Base-by-base conservation (phyloP, 2,329 filamentous ascomycete genomes). In the Aphanoascus verrucosus region DNA sequence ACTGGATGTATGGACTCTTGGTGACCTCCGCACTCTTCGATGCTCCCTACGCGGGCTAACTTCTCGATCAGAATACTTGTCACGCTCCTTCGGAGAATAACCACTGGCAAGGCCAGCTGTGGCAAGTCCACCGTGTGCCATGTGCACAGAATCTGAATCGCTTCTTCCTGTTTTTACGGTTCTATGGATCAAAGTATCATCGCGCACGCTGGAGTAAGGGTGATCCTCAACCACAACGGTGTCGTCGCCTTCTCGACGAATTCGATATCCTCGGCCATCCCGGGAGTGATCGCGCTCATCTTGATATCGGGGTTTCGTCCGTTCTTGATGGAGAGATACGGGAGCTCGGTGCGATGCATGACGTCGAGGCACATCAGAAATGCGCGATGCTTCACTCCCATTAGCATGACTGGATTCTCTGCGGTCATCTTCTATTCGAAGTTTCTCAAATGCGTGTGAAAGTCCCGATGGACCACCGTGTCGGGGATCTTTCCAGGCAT, bases 311-410 rank as follows among this genome's bases (percentile, higher is more conserved):
- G 67, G 72, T 40, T 70, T 67, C 43, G 75, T 74, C 9, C 66
- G 64, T 15, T 73, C 72, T 56, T 77, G 77, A 57, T 77, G 74
- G 4, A 77, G 59, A 14, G 72, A 64, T 2, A 74, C 67, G 11
- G 72, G 66, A 34, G 70, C 67, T 54, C 70, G 70, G 43, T 72
- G 73, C 31, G 69, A 70, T 9, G 72, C 63, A 40, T 55, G 65
- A 55, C 57, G 69, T 48, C 57, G 67, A 41, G 56, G 62, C 50
- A 64, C 59, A 15, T 69, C 64, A 14, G 73, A 68, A 9, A 74
- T 67, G 53, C 73, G 34, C 64, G 59, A 46, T 3, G 49, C 31
- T 15, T 52, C 49, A 58, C 53, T 40, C 66, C 67, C 41, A 38
- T 32, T 46, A 28, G 11, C 14, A 38, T 42, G 41, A 38, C 52